A percentile compares a stretch with the other conserved stretches of the same genome.
Evolutionary conservation across 176 grass and related monocot genomes (phyloP).

Genomic region (Neostapfia colusana): DNA sequence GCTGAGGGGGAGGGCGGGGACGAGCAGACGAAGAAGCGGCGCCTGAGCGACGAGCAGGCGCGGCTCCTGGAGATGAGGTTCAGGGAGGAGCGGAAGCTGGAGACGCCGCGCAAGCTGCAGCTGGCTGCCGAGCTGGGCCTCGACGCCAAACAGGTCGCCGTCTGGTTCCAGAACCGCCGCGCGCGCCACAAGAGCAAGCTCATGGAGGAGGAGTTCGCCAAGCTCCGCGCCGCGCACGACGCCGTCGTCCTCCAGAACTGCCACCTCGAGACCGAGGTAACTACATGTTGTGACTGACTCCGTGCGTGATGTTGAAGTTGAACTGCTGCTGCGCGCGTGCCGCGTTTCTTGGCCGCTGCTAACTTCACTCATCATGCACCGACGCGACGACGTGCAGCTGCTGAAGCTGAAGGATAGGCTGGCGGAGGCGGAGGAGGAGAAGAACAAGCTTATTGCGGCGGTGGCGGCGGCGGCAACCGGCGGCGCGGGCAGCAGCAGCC

Average conservation of each 20-base stretch:
- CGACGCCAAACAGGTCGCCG: constrained; percentile 90
- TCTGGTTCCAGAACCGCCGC: constrained; percentile 99
- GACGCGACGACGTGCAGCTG: constrained; percentile 36
- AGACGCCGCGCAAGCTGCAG: constrained; percentile 78
- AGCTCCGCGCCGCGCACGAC: constrained; percentile 83
- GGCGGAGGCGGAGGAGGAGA: constrained; percentile 58
- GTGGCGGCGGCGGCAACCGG: neutral
- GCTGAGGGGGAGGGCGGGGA: neutral
- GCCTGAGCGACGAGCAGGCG: constrained; percentile 82
- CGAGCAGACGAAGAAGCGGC: constrained; percentile 60
- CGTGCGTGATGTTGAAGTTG: no score
- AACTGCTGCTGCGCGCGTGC: neutral
- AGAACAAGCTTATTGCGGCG: constrained; percentile 43
- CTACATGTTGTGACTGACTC: neutral
- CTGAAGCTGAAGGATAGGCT: constrained; percentile 73
- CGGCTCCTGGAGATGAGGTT: constrained; percentile 77
- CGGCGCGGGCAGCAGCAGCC: constrained; percentile 50
- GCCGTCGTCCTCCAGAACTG: constrained; percentile 72
- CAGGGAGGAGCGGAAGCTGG: constrained; percentile 75
- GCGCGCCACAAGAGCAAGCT: constrained; percentile 96
- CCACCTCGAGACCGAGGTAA: constrained; percentile 85
- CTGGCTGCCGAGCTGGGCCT: constrained; percentile 78
- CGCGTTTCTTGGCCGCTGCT: neutral
- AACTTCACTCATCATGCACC: neutral
- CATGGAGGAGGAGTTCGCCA: constrained; percentile 85